Base-by-base conservation (phyloP, 2,329 filamentous ascomycete species). In the Pyrenochaeta sp. region DNA sequence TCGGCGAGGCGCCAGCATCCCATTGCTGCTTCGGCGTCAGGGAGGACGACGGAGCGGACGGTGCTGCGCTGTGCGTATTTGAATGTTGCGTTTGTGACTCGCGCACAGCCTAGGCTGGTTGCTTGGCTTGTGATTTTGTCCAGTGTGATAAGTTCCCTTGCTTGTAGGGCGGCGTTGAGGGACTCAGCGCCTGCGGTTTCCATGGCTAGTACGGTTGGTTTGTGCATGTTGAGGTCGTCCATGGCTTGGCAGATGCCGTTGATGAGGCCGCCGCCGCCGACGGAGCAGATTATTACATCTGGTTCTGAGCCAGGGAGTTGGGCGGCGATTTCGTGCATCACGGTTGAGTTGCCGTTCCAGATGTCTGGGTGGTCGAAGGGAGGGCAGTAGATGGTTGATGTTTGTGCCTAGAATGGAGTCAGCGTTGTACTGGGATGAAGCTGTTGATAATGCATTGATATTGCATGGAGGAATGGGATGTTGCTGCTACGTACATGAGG, bases 201-300 rank as follows among this genome's bases (percentile, higher is more conserved):
- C 44, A 93, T 83, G 2, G 90, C 91, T 12, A 96, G 74, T 9
- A 96, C 84, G 52, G 65, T 82, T 68, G 72, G 65, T 5, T 52
- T 52, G 37, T 53, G 32, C 62, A 74, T 72, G 22, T 66, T 67
- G 6, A 74, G 62, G 58, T 79, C 76, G 68, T 88, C 84, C 25
- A 93, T 80, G 9, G 90, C 91, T 72, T 88, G 82, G 77, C 91
- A 86, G 54, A 96, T 79, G 4, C 92, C 92, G 69, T 89, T 91
- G 51, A 96, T 83, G 24, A 96, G 79, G 0, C 92, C 92, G 15
- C 92, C 92, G 9, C 92, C 92, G 6, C 92, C 92, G 37, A 93
- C 91, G 57, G 84, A 90, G 77, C 91, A 94, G 44, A 95, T 84
- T 12, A 96, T 82, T 2, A 84, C 90, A 68, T 93, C 88, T 2